phyloP scores from a whole-genome alignment of 2,329 filamentous ascomycete genomes.

The Ascochyta pisi region DNA sequence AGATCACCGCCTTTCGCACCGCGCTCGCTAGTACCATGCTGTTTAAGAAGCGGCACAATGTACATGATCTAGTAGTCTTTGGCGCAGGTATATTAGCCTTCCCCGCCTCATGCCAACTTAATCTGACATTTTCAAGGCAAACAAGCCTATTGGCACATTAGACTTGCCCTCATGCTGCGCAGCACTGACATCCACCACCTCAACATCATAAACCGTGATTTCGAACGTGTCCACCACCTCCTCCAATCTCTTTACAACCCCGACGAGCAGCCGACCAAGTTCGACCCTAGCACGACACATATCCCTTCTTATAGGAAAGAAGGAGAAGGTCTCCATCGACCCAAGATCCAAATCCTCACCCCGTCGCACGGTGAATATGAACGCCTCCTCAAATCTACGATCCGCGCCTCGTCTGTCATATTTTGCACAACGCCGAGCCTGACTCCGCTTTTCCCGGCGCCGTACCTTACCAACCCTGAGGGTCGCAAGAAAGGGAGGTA shows the following conservation, averaged over 20 bases:
- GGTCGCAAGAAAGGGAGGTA: constrained; percentile 74
- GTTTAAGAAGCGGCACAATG: constrained; percentile 67
- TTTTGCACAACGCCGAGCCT: constrained; percentile 86
- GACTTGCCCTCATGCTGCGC: constrained; percentile 78
- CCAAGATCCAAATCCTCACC: constrained; percentile 73
- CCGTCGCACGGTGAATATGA: constrained; percentile 73
- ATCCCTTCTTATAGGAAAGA: constrained; percentile 25
- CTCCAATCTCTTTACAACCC: constrained; percentile 63
- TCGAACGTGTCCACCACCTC: constrained; percentile 63
- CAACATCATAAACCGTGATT: constrained; percentile 81
- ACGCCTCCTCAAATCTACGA: constrained; percentile 72
- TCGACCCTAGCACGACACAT: constrained; percentile 18
- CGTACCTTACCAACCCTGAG: constrained; percentile 74
- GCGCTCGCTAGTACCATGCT: constrained; percentile 69
- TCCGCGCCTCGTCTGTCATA: constrained; percentile 78
- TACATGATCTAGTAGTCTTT: constrained; percentile 82
- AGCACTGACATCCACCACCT: constrained; percentile 75
- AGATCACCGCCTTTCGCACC: constrained; percentile 73
- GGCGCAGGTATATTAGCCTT: constrained; percentile 66
- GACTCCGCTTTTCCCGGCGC: constrained; percentile 75
- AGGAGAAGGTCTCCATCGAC: constrained; percentile 33
- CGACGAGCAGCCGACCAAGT: constrained; percentile 38
- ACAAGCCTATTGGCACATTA: constrained; percentile 94
- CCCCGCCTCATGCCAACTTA: no score
- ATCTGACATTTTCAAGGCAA: constrained; percentile 47